Conservation (phyloP, 2,329 filamentous ascomycete genomes). For the Helicocarpus griseus region DNA sequence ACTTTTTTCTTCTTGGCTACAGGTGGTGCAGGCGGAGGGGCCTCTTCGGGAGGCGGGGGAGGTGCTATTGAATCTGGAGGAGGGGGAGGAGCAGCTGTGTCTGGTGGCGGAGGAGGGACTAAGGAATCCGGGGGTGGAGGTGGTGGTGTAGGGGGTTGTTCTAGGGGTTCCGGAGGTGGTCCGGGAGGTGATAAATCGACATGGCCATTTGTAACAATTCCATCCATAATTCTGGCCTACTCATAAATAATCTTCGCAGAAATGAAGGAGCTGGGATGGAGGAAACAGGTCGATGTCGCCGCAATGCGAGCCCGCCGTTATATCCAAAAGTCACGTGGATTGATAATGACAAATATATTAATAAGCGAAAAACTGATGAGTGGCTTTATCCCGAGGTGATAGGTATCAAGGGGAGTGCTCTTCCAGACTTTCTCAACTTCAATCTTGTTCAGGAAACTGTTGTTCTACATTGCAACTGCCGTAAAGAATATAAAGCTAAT, state of each 20-base stretch:
- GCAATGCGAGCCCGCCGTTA: neutral
- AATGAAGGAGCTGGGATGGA: neutral
- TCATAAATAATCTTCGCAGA: neutral
- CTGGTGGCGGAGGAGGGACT: conserved; percentile 34
- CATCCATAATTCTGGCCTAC: conserved; percentile 22
- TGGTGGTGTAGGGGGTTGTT: conserved; percentile 31
- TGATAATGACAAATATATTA: neutral
- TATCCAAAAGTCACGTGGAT: neutral
- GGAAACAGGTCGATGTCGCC: neutral
- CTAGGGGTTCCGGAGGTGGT: conserved; percentile 28
- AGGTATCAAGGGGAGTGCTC: neutral
- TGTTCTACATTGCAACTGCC: neutral
- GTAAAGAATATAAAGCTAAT: neutral
- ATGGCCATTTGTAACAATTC: conserved; percentile 21
- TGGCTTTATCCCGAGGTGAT: neutral
- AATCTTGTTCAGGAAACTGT: neutral
- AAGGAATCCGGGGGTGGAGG: conserved; percentile 30
- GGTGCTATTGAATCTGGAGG: conserved; percentile 25
- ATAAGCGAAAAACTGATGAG: neutral
- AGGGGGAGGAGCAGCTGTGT: conserved; percentile 27
- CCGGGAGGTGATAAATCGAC: conserved; percentile 17
- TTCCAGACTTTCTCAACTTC: neutral
- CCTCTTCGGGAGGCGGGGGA: conserved; percentile 34
- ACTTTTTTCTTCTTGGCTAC: conserved; percentile 46
- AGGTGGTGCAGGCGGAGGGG: conserved; percentile 34